phyloP scores from a whole-genome alignment of 441 rosid species.

The Flueggea neowawraea region DNA sequence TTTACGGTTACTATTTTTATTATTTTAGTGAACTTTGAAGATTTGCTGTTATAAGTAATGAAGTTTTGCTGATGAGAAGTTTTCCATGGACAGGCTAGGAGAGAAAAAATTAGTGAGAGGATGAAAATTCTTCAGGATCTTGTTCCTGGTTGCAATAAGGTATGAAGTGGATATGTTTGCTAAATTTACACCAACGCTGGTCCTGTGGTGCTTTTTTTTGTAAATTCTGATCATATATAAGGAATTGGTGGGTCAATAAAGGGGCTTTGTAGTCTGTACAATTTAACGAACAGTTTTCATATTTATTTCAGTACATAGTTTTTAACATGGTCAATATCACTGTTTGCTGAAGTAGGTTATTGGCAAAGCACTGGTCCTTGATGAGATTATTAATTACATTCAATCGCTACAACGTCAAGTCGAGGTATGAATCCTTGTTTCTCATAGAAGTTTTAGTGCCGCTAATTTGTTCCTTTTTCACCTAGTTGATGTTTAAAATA shows the following conservation, averaged over 20 bases:
- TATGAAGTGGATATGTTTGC: constrained; percentile 17
- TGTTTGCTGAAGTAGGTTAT: constrained; percentile 49
- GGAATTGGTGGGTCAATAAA: too few species aligned
- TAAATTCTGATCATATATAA: too few species aligned
- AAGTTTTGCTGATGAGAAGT: constrained; percentile 23
- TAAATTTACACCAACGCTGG: too few species aligned
- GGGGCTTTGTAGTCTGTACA: too few species aligned
- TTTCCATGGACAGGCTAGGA: constrained; percentile 59
- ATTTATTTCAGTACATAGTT: too few species aligned
- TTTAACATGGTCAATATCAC: neutral
- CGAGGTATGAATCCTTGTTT: constrained; percentile 44
- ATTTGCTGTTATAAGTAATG: too few species aligned
- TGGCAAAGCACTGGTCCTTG: constrained; percentile 86
- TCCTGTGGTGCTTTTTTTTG: too few species aligned
- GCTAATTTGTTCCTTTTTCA: constrained; percentile 1
- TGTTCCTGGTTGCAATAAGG: constrained; percentile 91
- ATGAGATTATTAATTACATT: constrained; percentile 89
- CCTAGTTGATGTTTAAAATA: constrained; percentile 1
- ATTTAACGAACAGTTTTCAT: too few species aligned
- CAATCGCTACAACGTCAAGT: constrained; percentile 84
- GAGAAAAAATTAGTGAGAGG: constrained; percentile 91
- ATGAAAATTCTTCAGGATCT: constrained; percentile 91
- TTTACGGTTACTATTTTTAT: neutral
- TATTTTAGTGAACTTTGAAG: too few species aligned
- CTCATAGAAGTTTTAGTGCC: neutral